These are phyloP conservation scores for Pseudozyma sp. DNA, from an alignment of 1,284 basidiomycete genomes.

Conservation along the genomic window DNA sequence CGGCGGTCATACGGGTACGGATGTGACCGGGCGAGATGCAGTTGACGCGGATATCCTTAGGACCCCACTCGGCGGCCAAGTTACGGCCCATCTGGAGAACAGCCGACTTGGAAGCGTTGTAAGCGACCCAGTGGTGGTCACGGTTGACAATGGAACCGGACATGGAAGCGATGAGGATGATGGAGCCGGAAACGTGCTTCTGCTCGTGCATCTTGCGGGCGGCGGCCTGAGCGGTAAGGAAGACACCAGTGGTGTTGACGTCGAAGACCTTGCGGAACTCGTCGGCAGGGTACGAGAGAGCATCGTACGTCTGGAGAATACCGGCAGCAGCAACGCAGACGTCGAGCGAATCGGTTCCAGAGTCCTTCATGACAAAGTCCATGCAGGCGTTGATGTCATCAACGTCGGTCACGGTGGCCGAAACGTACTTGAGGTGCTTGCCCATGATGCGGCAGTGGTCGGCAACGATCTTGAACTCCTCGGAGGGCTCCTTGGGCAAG, in stretches of 20 bases:
- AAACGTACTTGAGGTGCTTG: conserved; percentile 74
- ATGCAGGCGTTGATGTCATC: conserved; percentile 68
- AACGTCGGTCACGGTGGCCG: conserved; percentile 74
- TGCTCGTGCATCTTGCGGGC: conserved; percentile 78
- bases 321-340: conserved; percentile 82
- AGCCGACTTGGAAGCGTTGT: conserved; percentile 84
- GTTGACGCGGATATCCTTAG: conserved; percentile 73
- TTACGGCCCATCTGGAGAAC: conserved; percentile 84
- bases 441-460: conserved; percentile 72
- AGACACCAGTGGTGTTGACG: conserved; percentile 81
- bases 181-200: conserved; percentile 80
- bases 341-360: conserved; percentile 75
- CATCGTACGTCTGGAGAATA: conserved; percentile 76
- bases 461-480: conserved; percentile 74
- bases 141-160: conserved; percentile 84
- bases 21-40: conserved; percentile 67
- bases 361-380: conserved; percentile 64
- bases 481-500: conserved; percentile 76
- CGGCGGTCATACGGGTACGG: conserved; percentile 79
- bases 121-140: conserved; percentile 78
- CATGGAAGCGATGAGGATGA: conserved; percentile 87
- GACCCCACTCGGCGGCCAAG: conserved; percentile 84
- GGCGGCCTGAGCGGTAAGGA: conserved; percentile 82
- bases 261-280: conserved; percentile 77
- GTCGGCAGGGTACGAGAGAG: conserved; percentile 78